Conservation (phyloP, 2,329 filamentous ascomycete genomes). For the Pyrenochaeta sp. region DNA sequence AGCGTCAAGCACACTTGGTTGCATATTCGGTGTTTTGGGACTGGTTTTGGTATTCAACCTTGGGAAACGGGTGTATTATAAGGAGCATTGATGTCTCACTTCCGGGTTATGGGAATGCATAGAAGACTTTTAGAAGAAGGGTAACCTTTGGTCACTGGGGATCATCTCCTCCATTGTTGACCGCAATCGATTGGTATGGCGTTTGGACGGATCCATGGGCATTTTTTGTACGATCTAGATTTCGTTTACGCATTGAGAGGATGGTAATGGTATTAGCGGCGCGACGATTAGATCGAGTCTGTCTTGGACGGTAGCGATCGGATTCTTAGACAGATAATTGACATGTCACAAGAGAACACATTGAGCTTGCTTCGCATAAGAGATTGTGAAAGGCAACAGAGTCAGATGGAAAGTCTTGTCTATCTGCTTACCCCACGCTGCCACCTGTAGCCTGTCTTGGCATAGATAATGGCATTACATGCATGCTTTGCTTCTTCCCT, state of each 20-base stretch:
- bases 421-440: slow-evolving; percentile 24
- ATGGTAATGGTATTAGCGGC: too few relatives aligned
- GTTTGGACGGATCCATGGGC: slow-evolving; percentile 1
- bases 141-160: slow-evolving; percentile 2
- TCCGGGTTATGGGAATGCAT: slow-evolving; percentile 17
- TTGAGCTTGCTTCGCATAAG: too few relatives aligned
- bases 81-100: slow-evolving; percentile 10
- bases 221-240: slow-evolving; percentile 5
- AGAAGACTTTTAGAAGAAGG: slow-evolving; percentile 15
- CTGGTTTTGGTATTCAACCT: slow-evolving; percentile 15
- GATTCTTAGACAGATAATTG: too few relatives aligned
- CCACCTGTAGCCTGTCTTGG: slow-evolving; percentile 22
- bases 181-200: slow-evolving; percentile 8
- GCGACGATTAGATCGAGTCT: too few relatives aligned
- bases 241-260: not conserved
- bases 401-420: not conserved
- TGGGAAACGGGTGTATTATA: slow-evolving; percentile 20
- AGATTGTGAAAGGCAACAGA: too few relatives aligned
- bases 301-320: too few relatives aligned
- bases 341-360: too few relatives aligned
- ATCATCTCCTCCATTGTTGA: too few relatives aligned
- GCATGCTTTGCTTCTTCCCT: slow-evolving; percentile 17
- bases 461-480: slow-evolving; percentile 31
- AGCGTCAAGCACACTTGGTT: slow-evolving; percentile 10
- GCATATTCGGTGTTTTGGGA: slow-evolving; percentile 24